Evolutionary conservation across 257 asterid species (phyloP).

Genomic region (Perilla frutescens): DNA sequence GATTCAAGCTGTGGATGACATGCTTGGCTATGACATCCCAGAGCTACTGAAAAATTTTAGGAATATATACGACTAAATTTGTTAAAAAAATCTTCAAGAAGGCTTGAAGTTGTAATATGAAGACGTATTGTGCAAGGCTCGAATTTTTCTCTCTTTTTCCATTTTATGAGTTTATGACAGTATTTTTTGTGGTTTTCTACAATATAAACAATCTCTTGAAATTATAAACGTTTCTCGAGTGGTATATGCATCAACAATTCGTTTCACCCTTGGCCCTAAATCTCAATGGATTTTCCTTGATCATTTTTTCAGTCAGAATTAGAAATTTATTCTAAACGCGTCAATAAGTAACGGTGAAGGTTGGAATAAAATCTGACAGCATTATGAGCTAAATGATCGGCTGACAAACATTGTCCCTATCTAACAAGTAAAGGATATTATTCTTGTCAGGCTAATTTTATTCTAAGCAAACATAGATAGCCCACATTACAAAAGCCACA

Average conservation of each 20-base stretch:
- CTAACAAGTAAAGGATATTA: slow-evolving; percentile 46
- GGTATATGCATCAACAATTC: not conserved
- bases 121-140: slow-evolving; percentile 14
- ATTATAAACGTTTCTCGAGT: not conserved
- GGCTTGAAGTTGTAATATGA: slow-evolving; percentile 43
- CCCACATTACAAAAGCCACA: slow-evolving; percentile 3
- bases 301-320: too few species aligned
- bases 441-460: slow-evolving; percentile 27
- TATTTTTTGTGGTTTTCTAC: not conserved
- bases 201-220: not conserved
- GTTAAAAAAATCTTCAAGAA: slow-evolving; percentile 50
- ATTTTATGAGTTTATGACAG: not conserved
- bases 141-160: not conserved
- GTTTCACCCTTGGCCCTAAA: not conserved
- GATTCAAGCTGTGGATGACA: slow-evolving; percentile 78
- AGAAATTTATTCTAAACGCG: too few species aligned
- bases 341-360: slow-evolving; percentile 19
- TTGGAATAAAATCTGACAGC: slow-evolving; percentile 46
- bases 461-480: not conserved
- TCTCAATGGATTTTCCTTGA: too few species aligned
- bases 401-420: slow-evolving; percentile 25
- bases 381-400: slow-evolving; percentile 1
- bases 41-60: slow-evolving; percentile 72
- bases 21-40: slow-evolving; percentile 90
- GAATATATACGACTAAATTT: slow-evolving; percentile 65